phyloP scores from a whole-genome alignment of 78 protist genomes.

The Dictyostelium discoideum region DNA sequence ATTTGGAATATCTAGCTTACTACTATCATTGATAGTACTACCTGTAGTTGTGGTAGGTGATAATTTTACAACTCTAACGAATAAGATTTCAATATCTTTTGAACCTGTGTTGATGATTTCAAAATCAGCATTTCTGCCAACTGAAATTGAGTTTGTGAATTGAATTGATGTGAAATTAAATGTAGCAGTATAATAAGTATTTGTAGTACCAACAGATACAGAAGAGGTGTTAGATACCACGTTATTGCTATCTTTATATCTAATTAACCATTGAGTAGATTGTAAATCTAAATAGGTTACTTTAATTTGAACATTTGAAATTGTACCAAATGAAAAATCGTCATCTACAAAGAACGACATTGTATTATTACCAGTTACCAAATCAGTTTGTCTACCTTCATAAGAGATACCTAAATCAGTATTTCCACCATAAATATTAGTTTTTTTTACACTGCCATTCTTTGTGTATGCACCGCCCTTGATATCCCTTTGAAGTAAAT shows the following conservation, averaged over 20 bases:
- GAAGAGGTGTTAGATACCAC: neutral
- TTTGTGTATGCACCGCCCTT: conserved; percentile 22
- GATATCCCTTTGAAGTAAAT: conserved; percentile 20
- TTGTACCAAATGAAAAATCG: neutral
- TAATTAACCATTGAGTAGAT: neutral
- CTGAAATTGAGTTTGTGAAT: neutral
- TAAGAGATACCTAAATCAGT: neutral
- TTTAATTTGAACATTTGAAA: neutral
- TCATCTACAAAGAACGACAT: conserved; percentile 52
- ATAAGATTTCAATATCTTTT: neutral
- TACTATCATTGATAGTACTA: neutral
- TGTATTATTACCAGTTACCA: conserved; percentile 10
- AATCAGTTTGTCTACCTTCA: conserved; percentile 42
- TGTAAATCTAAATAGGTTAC: conserved; percentile 18
- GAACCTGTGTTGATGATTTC: conserved; percentile 7
- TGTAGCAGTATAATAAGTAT: neutral
- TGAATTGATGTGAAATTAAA: conserved; percentile 10
- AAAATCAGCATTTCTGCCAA: conserved; percentile 47
- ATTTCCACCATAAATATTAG: neutral
- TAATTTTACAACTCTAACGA: conserved; percentile 47
- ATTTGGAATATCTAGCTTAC: neutral
- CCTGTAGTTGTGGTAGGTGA: neutral
- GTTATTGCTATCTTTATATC: neutral
- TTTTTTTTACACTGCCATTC: neutral
- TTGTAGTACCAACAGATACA: neutral